A percentile compares a stretch with the other conserved stretches of the same genome.
Conservation (phyloP, 164 flowering plant genomes). For the Umbilicus rupestris region DNA sequence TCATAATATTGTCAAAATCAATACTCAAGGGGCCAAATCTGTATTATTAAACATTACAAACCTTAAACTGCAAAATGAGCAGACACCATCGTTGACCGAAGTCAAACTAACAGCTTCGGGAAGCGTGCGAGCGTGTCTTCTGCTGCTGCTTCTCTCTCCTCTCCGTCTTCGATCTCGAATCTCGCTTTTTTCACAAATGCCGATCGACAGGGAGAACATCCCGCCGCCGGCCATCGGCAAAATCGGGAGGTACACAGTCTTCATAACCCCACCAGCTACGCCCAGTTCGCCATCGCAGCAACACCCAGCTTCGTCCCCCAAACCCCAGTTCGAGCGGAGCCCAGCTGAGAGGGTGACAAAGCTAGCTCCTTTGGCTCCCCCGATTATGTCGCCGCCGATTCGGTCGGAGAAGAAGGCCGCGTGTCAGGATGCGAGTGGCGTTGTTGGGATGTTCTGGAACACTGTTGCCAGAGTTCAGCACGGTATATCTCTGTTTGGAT, state of each 20-base stretch:
- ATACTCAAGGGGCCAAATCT: no score
- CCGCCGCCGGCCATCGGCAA: constrained; percentile 88
- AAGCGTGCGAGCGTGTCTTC: no score
- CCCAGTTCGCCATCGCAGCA: constrained; percentile 27
- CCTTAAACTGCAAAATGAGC: no score
- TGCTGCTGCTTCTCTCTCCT: no score
- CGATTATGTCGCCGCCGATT: constrained; percentile 62
- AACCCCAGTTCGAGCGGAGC: not conserved
- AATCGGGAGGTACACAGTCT: constrained; percentile 92
- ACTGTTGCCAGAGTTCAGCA: constrained; percentile 63
- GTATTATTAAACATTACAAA: no score
- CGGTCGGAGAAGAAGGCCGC: constrained; percentile 33
- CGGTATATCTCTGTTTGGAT: constrained; percentile 28
- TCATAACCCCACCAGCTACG: constrained; percentile 76
- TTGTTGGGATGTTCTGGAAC: constrained; percentile 55
- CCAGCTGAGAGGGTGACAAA: not conserved
- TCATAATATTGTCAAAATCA: no score
- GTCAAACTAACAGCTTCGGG: no score
- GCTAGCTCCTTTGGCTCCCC: constrained; percentile 14
- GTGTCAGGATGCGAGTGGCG: constrained; percentile 17
- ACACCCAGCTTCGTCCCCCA: constrained; percentile 3
- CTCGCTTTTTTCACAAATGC: not conserved
- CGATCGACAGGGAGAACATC: not conserved
- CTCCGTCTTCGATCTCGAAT: no score
- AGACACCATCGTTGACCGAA: no score